phyloP scores from a whole-genome alignment of 306 rosid genomes.

The Cicer yamashitae region DNA sequence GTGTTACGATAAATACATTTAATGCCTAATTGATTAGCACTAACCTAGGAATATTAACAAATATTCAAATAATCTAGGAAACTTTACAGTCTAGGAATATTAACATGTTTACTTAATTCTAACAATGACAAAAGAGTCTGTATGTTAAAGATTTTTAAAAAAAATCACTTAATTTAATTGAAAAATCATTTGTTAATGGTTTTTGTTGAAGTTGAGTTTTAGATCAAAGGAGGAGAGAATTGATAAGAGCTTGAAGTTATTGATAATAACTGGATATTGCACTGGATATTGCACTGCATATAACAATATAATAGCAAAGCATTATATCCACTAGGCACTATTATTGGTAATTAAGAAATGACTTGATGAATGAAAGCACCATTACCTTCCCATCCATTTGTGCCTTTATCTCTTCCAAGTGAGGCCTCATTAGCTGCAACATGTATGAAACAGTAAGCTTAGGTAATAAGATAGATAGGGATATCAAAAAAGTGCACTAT shows the following conservation, averaged over 20 bases:
- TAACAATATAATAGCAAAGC: constrained; percentile 25
- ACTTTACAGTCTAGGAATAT: too few species aligned
- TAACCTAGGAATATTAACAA: too few species aligned
- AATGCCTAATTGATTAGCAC: constrained; percentile 4
- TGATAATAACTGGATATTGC: neutral
- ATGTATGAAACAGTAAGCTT: constrained; percentile 34
- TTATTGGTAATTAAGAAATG: constrained; percentile 14
- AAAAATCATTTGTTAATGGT: neutral
- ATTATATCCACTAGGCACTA: neutral
- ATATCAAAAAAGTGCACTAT: neutral
- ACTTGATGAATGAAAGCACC: constrained; percentile 31
- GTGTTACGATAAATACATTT: neutral
- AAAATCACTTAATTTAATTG: neutral
- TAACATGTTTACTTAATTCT: too few species aligned
- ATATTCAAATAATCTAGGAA: too few species aligned
- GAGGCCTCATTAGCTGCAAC: constrained; percentile 78
- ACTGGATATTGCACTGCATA: neutral
- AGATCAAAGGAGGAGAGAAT: neutral
- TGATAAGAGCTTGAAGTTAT: neutral
- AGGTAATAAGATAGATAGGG: constrained; percentile 28
- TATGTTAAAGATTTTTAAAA: neutral
- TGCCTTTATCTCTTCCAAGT: constrained; percentile 62
- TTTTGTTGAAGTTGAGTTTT: neutral
- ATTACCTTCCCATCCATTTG: constrained; percentile 71
- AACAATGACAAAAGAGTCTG: too few species aligned